A percentile compares a stretch with the other conserved stretches of the same genome.
Evolutionary conservation across 768 basidiomycete species (phyloP).

Genomic region (Hericium coralloides): DNA sequence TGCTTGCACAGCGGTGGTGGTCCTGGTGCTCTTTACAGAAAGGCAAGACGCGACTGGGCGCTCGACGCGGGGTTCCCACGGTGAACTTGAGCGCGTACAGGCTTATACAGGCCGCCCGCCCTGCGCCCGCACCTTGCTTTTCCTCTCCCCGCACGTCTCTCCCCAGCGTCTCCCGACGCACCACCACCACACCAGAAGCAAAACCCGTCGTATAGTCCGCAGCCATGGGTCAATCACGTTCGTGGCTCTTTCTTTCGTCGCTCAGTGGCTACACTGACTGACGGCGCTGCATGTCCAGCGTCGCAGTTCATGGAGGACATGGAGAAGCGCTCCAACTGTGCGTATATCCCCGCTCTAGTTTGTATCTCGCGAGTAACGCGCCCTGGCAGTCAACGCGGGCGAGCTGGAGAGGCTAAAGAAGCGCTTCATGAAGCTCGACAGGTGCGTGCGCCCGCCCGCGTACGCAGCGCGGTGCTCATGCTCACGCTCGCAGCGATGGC

Average conservation of each 20-base stretch:
- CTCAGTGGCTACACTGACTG: background rate
- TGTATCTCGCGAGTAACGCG: background rate
- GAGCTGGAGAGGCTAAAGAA: slow-evolving; percentile 96
- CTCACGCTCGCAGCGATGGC: slow-evolving; percentile 56
- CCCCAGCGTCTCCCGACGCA: background rate
- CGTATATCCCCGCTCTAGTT: slow-evolving; percentile 24
- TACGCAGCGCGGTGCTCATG: background rate
- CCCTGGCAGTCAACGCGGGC: slow-evolving; percentile 71
- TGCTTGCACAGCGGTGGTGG: no score
- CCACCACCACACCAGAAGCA: background rate
- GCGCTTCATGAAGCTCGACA: slow-evolving; percentile 99
- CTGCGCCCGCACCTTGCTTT: background rate
- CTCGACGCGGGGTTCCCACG: background rate
- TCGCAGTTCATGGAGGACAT: slow-evolving; percentile 98
- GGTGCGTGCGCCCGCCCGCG: slow-evolving; percentile 32
- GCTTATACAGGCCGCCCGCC: background rate
- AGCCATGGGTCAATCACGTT: slow-evolving; percentile 81
- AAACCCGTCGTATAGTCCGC: slow-evolving; percentile 4
- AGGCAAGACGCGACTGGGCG: no score
- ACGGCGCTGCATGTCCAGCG: slow-evolving; percentile 31
- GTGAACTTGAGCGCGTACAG: background rate
- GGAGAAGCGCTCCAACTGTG: slow-evolving; percentile 96
- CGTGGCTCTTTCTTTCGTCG: slow-evolving; percentile 21
- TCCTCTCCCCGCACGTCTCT: background rate
- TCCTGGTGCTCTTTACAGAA: no score